These are phyloP conservation scores for Coprinopsis strossmayeri DNA, from an alignment of 768 basidiomycete species.

Conservation along the genomic window DNA sequence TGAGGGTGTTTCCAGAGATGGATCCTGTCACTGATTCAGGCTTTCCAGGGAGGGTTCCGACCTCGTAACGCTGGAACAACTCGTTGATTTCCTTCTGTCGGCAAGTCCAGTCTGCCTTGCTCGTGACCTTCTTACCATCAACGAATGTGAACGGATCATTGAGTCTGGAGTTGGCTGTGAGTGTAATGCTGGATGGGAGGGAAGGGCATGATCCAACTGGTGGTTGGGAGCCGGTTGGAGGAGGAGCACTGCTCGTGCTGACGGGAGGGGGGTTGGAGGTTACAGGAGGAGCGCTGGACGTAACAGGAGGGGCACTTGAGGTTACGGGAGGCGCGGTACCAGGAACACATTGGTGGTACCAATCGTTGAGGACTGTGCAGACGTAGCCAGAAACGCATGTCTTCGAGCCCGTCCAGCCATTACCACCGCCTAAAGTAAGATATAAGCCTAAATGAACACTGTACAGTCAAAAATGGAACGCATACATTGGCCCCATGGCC, in stretches of 20 bases:
- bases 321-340: conserved; percentile 15
- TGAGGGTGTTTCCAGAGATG: conserved; percentile 35
- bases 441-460: neutral
- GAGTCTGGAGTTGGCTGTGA: conserved; percentile 33
- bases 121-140: conserved; percentile 34
- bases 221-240: conserved; percentile 13
- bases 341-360: conserved; percentile 30
- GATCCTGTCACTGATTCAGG: conserved; percentile 39
- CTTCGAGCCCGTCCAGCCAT: conserved; percentile 28
- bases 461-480: neutral
- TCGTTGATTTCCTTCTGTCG: conserved; percentile 41
- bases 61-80: conserved; percentile 47
- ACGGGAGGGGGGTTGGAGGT: too few relatives aligned
- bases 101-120: conserved; percentile 44
- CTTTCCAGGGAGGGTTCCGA: conserved; percentile 41
- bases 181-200: conserved; percentile 24
- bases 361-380: conserved; percentile 26
- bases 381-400: conserved; percentile 27
- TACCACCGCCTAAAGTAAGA: conserved; percentile 25
- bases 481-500: neutral
- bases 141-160: conserved; percentile 51
- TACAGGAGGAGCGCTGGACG: conserved; percentile 15
- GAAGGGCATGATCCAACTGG: conserved; percentile 17
- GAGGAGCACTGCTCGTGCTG: too few relatives aligned
- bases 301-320: conserved; percentile 4